Evolutionary conservation across 345 rosid genomes (phyloP), one percentile per base, ranked within the genome.

Genomic region (Isatis tinctoria): DNA sequence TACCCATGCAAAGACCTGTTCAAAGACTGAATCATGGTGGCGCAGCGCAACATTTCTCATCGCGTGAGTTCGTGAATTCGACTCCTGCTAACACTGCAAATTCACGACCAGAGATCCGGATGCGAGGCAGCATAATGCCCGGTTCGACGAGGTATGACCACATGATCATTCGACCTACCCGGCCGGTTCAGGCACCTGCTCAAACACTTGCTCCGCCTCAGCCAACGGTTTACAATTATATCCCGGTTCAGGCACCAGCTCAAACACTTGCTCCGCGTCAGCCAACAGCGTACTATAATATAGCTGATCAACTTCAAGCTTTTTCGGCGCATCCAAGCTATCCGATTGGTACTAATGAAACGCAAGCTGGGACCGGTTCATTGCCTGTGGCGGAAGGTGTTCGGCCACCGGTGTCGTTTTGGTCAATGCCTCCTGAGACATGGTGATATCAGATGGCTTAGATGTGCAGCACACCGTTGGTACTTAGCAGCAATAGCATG

Each of bases 121-220:
- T 94, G 98, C 90, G 93, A 20, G 98, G 97, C 77, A 87, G 97
- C 77, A 66, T 94, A 40, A 16, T 75, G 17, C 90, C 90, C 30
- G 78, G 81, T 57, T 62, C 80, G 53, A 79, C 66, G 6, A 83
- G 70, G 60, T 79, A 84, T 78, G 79, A 82, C 67, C 84, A 79
- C 52, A 53, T 85, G 64, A 80, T 94, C 75, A 87, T 90, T 80
- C 89, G 60, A 81, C 88, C 97, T 44, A 91, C 86, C 33, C 77
- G 75, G 44, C 78, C 72, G 16, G 44, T 80, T 33, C 91, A 80
- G 69, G 24, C 80, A 48, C 78, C 76, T 41, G 66, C 73, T 48
- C 74, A 76, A 12, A 59, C 24, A 59, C 17, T 63, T 52, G 40
- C 65, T 7, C 59, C 17, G 13, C 70, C 58, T 41, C 74, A 24